Evolutionary conservation across 1,284 basidiomycete genomes (phyloP).

Genomic region (Puccinia novopanici): DNA sequence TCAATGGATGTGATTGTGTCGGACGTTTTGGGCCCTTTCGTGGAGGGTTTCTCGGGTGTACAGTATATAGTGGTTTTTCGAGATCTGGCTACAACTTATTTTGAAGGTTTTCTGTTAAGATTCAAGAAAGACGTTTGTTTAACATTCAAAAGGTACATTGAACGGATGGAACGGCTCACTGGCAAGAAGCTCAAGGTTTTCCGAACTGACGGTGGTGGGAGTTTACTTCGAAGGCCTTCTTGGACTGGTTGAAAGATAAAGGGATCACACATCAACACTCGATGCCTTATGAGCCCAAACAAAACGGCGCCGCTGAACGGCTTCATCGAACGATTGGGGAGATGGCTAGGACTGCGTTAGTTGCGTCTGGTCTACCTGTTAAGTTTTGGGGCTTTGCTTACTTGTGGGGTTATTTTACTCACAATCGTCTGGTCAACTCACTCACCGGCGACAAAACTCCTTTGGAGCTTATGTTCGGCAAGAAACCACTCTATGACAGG

Average conservation of each 20-base stretch:
- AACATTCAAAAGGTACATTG: constrained; percentile 14
- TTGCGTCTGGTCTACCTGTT: background rate
- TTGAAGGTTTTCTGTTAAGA: constrained; percentile 6
- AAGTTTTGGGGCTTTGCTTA: constrained; percentile 36
- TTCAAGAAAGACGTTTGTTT: constrained; percentile 12
- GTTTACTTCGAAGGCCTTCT: constrained; percentile 16
- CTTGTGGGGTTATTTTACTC: too few relatives aligned
- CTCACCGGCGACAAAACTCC: constrained; percentile 19
- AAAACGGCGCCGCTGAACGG: constrained; percentile 39
- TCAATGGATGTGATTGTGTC: constrained; percentile 14
- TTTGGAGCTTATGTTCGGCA: constrained; percentile 5
- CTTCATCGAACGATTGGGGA: constrained; percentile 26
- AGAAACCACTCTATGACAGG: constrained; percentile 5
- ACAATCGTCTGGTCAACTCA: constrained; percentile 37
- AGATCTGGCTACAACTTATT: constrained; percentile 28
- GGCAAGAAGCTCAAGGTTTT: constrained; percentile 10
- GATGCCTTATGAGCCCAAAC: constrained; percentile 30
- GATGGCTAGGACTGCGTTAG: constrained; percentile 11
- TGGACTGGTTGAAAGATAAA: constrained; percentile 9
- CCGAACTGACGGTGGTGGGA: constrained; percentile 31
- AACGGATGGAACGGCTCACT: constrained; percentile 10
- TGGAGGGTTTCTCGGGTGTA: background rate
- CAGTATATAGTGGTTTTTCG: background rate
- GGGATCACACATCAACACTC: constrained; percentile 32
- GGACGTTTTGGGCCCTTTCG: constrained; percentile 34